Evolutionary conservation across 116 monocot species (phyloP).

Genomic region (Cymodocea nodosa): DNA sequence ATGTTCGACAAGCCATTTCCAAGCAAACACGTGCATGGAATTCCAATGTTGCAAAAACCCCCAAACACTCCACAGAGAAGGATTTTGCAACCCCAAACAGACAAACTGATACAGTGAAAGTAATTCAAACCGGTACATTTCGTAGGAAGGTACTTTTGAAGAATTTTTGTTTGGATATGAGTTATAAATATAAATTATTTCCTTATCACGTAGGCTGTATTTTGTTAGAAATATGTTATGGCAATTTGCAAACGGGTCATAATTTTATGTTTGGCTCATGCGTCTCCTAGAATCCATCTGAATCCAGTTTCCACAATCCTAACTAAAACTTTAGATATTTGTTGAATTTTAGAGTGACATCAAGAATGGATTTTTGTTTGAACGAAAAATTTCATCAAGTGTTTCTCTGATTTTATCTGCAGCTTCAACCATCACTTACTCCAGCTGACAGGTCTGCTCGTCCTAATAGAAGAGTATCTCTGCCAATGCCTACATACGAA

Average conservation of each 20-base stretch:
- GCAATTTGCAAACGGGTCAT: too few relatives aligned
- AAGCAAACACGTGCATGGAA: constrained; percentile 13
- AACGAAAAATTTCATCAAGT: background rate
- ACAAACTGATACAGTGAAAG: constrained; percentile 30
- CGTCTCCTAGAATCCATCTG: too few relatives aligned
- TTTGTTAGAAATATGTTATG: too few relatives aligned
- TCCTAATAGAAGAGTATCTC: constrained; percentile 55
- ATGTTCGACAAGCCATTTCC: constrained; percentile 15
- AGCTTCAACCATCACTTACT: constrained; percentile 24
- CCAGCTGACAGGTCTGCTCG: constrained; percentile 15
- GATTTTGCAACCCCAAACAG: constrained; percentile 41
- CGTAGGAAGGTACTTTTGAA: constrained; percentile 34
- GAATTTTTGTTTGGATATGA: background rate
- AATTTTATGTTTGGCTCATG: too few relatives aligned
- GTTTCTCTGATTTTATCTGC: constrained; percentile 6
- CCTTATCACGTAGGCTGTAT: too few relatives aligned
- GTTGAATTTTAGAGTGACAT: too few relatives aligned
- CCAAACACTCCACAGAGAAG: constrained; percentile 33
- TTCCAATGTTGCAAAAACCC: constrained; percentile 23
- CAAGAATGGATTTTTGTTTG: too few relatives aligned
- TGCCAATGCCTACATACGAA: constrained; percentile 45
- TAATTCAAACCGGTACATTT: constrained; percentile 25
- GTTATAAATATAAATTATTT: too few relatives aligned
- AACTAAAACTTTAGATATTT: too few relatives aligned
- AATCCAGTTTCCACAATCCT: too few relatives aligned